phyloP scores from a whole-genome alignment of 768 basidiomycete species.

The Tylopilus balloui region DNA sequence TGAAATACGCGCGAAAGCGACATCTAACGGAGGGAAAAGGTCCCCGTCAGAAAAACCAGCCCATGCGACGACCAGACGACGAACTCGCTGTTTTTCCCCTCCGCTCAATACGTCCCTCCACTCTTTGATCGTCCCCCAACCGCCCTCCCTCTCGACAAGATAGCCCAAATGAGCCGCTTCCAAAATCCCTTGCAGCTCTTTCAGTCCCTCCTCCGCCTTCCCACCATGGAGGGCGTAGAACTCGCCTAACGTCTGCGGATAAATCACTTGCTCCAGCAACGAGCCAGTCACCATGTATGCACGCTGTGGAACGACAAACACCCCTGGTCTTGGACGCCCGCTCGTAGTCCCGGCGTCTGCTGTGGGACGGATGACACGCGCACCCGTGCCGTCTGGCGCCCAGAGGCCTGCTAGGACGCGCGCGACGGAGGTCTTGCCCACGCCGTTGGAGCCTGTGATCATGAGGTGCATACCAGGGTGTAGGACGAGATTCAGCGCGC shows the following conservation, averaged over 20 bases:
- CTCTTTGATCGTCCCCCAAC: conserved; percentile 85
- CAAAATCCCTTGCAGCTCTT: conserved; percentile 72
- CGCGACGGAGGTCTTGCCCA: conserved; percentile 87
- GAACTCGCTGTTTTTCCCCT: conserved; percentile 90
- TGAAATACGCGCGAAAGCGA: conserved; percentile 91
- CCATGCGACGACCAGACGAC: not conserved
- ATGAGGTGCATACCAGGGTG: conserved; percentile 78
- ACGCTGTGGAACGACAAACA: conserved; percentile 89
- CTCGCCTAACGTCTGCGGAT: conserved; percentile 69
- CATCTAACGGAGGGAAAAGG: conserved; percentile 49
- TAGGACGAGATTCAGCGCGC: conserved; percentile 61
- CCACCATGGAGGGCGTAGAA: conserved; percentile 59
- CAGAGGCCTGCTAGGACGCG: conserved; percentile 88
- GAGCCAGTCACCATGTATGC: conserved; percentile 89
- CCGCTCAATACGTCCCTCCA: conserved; percentile 96
- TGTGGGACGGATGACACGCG: conserved; percentile 31
- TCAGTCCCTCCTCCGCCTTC: conserved; percentile 44
- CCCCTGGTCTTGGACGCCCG: conserved; percentile 39
- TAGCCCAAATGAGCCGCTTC: conserved; percentile 82
- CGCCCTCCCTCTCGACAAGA: conserved; percentile 82
- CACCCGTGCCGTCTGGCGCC: conserved; percentile 50
- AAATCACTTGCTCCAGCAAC: conserved; percentile 89
- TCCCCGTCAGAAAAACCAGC: not conserved
- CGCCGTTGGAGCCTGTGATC: conserved; percentile 91
- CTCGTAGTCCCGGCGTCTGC: conserved; percentile 24